Base-by-base conservation (phyloP, 495 filamentous ascomycete species). In the Penicillium dipodomyicola region DNA sequence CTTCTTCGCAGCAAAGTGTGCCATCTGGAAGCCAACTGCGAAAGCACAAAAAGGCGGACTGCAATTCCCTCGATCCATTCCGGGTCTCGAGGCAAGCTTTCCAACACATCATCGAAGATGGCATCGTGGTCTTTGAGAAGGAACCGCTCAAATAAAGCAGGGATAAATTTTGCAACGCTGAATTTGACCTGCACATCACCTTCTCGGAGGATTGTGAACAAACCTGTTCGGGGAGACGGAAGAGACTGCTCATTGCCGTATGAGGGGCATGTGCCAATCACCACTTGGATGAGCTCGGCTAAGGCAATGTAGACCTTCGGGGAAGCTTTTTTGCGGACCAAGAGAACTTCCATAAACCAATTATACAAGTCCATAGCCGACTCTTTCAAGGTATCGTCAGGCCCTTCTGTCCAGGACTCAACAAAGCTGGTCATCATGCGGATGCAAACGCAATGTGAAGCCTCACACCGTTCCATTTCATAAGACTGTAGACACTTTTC, bases 41-140 rank as follows among this genome's bases (percentile, higher is more conserved):
- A 80, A 11, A 96, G 77, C 25, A 88, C 82, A 62, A 88, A 84
- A 8, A 97, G 73, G 15, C 95, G 86, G 42, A 94, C 78, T 4
- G 91, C 90, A 58, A 97, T 91, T 5, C 92, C 92, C 73, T 97
- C 94, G 3, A 74, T 66, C 78, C 83, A 88, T 43, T 84, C 81
- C 19, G 76, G 76, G 52, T 91, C 87, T 40, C 76, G 77, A 23
- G 93, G 91, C 30, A 99, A 80, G 56, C 72, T 87, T 17, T 79
- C 73, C 19, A 94, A 73, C 17, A 96, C 78, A 61, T 96, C 90
- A 48, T 88, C 77, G 54, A 96, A 87, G 15, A 97, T 87, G 7
- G 79, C 79, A 46, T 96, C 89, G 67, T 96, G 94, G 33, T 85
- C 80, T 55, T 86, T 86, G 3, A 96, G 78, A 19, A 89, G 72